Conservation (phyloP, 2,329 filamentous ascomycete genomes). For the Rhinocladiella similis region DNA sequence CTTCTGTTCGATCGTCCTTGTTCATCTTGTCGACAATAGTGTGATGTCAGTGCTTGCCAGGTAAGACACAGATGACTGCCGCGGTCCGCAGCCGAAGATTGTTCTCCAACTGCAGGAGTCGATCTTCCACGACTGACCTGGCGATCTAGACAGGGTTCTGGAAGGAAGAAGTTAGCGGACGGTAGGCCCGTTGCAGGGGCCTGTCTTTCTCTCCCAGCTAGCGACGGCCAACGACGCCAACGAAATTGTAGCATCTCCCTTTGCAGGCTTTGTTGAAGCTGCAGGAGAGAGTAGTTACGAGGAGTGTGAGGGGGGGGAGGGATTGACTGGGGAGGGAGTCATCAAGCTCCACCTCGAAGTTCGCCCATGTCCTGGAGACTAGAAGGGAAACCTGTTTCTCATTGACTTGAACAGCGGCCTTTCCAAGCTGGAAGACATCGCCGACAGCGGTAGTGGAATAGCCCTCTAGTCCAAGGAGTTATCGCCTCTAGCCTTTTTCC, state of each 20-base stretch:
- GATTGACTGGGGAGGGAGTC: neutral
- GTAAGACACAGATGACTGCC: neutral
- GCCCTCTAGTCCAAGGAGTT: neutral
- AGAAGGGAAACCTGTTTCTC: neutral
- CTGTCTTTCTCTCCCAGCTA: neutral
- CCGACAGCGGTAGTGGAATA: too few species aligned
- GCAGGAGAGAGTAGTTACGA: neutral
- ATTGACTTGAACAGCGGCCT: neutral
- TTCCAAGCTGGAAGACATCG: neutral
- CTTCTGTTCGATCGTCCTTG: neutral
- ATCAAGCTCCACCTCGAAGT: neutral
- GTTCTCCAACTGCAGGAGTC: neutral
- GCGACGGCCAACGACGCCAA: neutral
- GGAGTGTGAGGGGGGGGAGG: neutral
- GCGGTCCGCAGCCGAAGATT: neutral
- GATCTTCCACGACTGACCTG: neutral
- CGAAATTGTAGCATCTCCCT: neutral
- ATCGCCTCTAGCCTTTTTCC: too few species aligned
- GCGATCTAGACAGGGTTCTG: neutral
- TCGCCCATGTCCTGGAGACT: neutral
- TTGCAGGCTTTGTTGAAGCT: neutral
- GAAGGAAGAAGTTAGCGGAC: neutral
- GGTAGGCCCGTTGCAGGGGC: neutral
- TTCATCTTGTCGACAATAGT: slow-evolving; percentile 4
- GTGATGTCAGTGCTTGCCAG: neutral